A percentile compares a stretch with the other conserved stretches of the same genome.
phyloP scores from a whole-genome alignment of 305 asterid genomes.

The Petunia hybrid region DNA sequence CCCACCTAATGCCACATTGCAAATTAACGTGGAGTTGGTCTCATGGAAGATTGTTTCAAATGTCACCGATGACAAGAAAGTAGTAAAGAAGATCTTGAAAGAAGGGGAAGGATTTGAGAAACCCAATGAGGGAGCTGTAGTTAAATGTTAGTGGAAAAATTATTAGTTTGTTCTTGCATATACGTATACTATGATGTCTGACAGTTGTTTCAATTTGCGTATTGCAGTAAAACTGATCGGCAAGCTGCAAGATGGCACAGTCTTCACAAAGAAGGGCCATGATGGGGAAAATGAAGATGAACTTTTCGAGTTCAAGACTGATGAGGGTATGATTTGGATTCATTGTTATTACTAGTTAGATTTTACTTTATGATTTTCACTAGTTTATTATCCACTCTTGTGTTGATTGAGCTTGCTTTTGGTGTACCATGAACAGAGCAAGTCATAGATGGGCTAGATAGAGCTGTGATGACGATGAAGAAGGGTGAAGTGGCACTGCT shows the following conservation, averaged over 20 bases:
- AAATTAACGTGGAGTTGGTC: constrained; percentile 63
- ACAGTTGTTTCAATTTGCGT: background rate
- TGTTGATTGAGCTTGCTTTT: background rate
- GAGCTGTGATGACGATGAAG: constrained; percentile 78
- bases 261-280: constrained; percentile 67
- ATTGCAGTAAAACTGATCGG: constrained; percentile 78
- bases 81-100: constrained; percentile 70
- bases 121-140: constrained; percentile 88
- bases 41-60: constrained; percentile 88
- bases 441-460: constrained; percentile 88
- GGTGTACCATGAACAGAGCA: constrained; percentile 58
- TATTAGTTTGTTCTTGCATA: background rate
- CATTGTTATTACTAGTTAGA: background rate
- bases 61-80: constrained; percentile 86
- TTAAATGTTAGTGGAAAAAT: constrained; percentile 55
- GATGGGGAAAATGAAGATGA: constrained; percentile 59
- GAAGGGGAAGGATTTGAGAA: constrained; percentile 89
- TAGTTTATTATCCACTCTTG: background rate
- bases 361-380: constrained; percentile 17
- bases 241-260: constrained; percentile 78
- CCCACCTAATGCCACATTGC: constrained; percentile 75
- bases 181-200: background rate
- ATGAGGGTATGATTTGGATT: constrained; percentile 60
- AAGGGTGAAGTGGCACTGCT: constrained; percentile 79
- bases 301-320: constrained; percentile 79